Conservation (phyloP, 768 basidiomycete species). For the Phylloporus arenicola region DNA sequence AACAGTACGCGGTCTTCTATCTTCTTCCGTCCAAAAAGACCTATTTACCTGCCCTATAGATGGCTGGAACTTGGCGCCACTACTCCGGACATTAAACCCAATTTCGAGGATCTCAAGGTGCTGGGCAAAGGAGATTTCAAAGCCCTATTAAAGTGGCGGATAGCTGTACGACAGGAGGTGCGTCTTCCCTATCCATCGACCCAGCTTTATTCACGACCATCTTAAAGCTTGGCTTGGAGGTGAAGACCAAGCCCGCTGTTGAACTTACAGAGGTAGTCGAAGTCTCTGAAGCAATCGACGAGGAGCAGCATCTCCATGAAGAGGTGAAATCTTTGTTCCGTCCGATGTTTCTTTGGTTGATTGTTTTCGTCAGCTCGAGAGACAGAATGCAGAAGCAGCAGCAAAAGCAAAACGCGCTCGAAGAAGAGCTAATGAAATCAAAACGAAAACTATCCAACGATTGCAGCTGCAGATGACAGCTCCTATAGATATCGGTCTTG, state of each 20-base stretch:
- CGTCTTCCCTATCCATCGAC: neutral
- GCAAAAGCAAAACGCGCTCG: slow-evolving; percentile 75
- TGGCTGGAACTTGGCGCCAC: slow-evolving; percentile 74
- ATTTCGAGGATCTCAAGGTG: slow-evolving; percentile 90
- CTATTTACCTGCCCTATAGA: slow-evolving; percentile 32
- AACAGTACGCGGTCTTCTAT: slow-evolving; percentile 56
- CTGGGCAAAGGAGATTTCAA: slow-evolving; percentile 98
- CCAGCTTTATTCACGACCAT: slow-evolving; percentile 3
- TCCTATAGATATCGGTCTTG: slow-evolving; percentile 92
- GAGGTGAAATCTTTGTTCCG: slow-evolving; percentile 50
- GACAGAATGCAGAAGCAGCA: slow-evolving; percentile 70
- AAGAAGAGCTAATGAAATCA: slow-evolving; percentile 83
- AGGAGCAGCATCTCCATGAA: slow-evolving; percentile 83
- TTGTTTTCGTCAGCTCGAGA: slow-evolving; percentile 57
- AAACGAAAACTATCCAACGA: slow-evolving; percentile 80
- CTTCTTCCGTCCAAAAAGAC: neutral
- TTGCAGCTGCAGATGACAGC: slow-evolving; percentile 98
- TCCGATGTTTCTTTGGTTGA: slow-evolving; percentile 1
- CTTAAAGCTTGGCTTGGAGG: slow-evolving; percentile 73
- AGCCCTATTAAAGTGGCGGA: slow-evolving; percentile 83
- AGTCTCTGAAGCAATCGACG: slow-evolving; percentile 65
- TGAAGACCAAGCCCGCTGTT: slow-evolving; percentile 65
- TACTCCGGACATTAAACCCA: slow-evolving; percentile 72
- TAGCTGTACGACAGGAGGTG: slow-evolving; percentile 84
- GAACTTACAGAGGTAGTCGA: slow-evolving; percentile 72